Evolutionary conservation across 192 early-diverging fungal genomes (phyloP), one percentile per base, ranked within the genome.

Genomic region (Coemansia sp.): DNA sequence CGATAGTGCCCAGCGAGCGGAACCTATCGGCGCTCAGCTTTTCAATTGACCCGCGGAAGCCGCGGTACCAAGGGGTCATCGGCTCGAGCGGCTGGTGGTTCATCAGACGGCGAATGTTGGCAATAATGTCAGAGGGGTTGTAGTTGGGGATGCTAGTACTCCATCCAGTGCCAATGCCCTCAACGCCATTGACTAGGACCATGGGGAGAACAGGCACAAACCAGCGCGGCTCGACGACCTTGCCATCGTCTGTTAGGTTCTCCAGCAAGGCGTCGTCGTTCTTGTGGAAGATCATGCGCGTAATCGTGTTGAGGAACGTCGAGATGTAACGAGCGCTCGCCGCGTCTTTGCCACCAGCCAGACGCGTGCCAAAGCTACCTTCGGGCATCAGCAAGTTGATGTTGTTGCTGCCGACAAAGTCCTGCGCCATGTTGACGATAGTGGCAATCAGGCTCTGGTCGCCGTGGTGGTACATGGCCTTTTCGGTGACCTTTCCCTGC

Each of bases 321-420:
- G 91, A 93, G 67, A 99, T 94, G 85, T 99, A 99, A 96, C 97
- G 96, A 83, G 96, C 87, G 76, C 90, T 92, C n/a, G 96, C 96
- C 31, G 95, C 92, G 75, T 96, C 95, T 77, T 97, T 96, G 40
- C 95, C 96, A 57, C 97, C 95, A 29, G 90, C 86, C 80, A 92
- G 68, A 24, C 96, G 87, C 31, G 93, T 96, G 68, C 97, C 97
- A 73, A 99, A 99, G 68, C 95, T 90, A 74, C 97, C 97, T 60
- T 85, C 74, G 11, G 96, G 96, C 55, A 90, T 81, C 46, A 99
- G 71, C 63, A 98, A 67, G 43, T 91, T 89, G 72, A 98, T 83
- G 80, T 99, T 99, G 86, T 98, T 98, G 83, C 91, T 93, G 41
- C 97, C 96, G 34, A 97, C 92, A 88, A 89, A 99, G 78, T 95